Base-by-base conservation (phyloP, 495 filamentous ascomycete species). In the Friedmanniomyces endolithicus region DNA sequence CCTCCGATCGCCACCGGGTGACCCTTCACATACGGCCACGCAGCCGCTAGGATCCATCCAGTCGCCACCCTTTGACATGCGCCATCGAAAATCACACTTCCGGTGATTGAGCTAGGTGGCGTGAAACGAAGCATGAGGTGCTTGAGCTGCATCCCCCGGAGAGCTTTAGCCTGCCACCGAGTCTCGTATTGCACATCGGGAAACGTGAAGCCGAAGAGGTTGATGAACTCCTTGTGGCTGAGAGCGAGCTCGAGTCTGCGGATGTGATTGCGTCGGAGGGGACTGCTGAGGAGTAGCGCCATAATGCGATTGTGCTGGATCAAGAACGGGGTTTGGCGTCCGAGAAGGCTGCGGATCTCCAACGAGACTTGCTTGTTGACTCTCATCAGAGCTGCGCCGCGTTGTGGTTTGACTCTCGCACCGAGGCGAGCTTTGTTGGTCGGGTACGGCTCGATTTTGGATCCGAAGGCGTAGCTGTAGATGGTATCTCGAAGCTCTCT, bases 401-500 rank as follows among this genome's bases (percentile, higher is more conserved):
- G 39, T 17, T 37, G 34, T 23, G 20, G 17, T 44, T 31, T 35
- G 22, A 4, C 14, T 20, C 56, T 22, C 33, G 24, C 24, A 23
- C 12, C 14, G 39, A 7, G 2, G 17, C 52, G 37, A 22, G 37
- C 17, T 41, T 34, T 29, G 41, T 20, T 17, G 25, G 48, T 33
- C 11, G 50, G 46, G 44, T 54, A 60, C 20, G 60, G 56, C 24
- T 63, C 48, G 37, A 59, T 53, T 27, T 33, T 23, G 20, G 11
- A 17, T 14, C 55, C 58, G 11, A 59, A 25, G 37, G 50, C 44
- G 22, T 35, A 49, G 6, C 1, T 37, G 41, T 62, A 64, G 39
- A 64, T 57, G 1, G 48, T 0, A 11, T 64, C 47, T 16, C 62
- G 59, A 12, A 62, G 23, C 24, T 62, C 62, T 8, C 24, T 1